These are phyloP conservation scores for Stygiomarasmius scandens DNA, from an alignment of 1,284 basidiomycete genomes.

Conservation along the genomic window DNA sequence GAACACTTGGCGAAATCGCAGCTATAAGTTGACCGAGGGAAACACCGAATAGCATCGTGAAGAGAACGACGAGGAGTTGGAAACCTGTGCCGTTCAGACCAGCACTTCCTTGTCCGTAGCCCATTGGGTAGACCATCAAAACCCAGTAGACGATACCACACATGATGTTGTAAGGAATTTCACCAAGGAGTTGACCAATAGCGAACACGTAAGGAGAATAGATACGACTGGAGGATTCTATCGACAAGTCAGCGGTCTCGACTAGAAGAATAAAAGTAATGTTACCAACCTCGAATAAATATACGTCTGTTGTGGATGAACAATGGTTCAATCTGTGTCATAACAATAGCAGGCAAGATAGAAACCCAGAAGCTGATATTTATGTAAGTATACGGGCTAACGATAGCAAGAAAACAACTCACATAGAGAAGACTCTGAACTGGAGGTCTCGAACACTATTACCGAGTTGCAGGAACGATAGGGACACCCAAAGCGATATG, in stretches of 20 bases:
- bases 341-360: conserved; percentile 76
- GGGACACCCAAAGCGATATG: conserved; percentile 79
- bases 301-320: conserved; percentile 82
- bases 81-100: conserved; percentile 73
- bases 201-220: conserved; percentile 85
- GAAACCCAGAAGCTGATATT: conserved; percentile 63
- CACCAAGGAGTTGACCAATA: conserved; percentile 79
- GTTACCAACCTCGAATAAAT: conserved; percentile 53
- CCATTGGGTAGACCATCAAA: conserved; percentile 62
- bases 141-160: conserved; percentile 53
- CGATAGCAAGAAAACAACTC: conserved; percentile 25
- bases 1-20: conserved; percentile 74
- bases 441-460: conserved; percentile 72
- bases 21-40: conserved; percentile 78
- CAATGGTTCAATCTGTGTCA: conserved; percentile 82
- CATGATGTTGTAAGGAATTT: conserved; percentile 78
- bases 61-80: conserved; percentile 70
- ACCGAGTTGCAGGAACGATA: conserved; percentile 83
- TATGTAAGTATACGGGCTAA: background rate
- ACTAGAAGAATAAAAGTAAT: conserved; percentile 34
- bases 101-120: conserved; percentile 66
- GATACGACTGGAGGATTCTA: conserved; percentile 73
- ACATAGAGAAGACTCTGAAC: conserved; percentile 84
- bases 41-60: conserved; percentile 78
- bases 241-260: background rate